These are phyloP conservation scores for Cercophora sp. DNA, from an alignment of 495 filamentous ascomycete genomes.

Conservation along the genomic window DNA sequence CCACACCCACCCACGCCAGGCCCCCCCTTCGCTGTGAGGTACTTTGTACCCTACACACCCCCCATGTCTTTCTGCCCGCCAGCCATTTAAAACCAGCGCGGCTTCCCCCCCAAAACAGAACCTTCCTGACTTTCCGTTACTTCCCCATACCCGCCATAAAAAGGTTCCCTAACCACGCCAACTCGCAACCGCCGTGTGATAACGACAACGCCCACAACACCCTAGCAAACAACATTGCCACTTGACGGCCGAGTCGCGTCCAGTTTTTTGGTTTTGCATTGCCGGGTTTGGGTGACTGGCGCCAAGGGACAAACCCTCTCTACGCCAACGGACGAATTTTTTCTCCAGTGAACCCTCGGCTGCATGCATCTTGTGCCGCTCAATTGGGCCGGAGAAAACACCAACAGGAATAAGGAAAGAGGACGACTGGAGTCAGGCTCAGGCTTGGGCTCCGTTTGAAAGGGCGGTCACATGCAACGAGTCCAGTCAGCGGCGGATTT, in stretches of 20 bases:
- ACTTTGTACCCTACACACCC: constrained; percentile 15
- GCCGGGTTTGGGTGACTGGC: background rate
- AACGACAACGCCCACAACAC: constrained; percentile 10
- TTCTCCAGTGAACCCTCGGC: constrained; percentile 7
- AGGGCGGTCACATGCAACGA: constrained; percentile 66
- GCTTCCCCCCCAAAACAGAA: constrained; percentile 29
- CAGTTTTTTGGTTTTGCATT: too few species aligned
- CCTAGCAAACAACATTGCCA: background rate
- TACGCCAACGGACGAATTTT: background rate
- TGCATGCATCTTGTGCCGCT: constrained; percentile 26
- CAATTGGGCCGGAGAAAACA: constrained; percentile 10
- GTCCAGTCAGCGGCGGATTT: constrained; percentile 70
- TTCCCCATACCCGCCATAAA: constrained; percentile 30
- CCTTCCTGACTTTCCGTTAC: constrained; percentile 24
- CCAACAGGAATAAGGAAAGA: background rate
- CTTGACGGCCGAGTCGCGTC: too few species aligned
- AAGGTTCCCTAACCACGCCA: constrained; percentile 26
- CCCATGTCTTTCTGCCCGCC: constrained; percentile 23
- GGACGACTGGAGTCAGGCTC: constrained; percentile 7
- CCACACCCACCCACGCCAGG: constrained; percentile 12
- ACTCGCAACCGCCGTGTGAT: constrained; percentile 11
- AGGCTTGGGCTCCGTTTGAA: constrained; percentile 5
- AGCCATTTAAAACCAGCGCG: constrained; percentile 37
- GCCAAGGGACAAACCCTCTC: background rate
- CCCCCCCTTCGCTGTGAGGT: constrained; percentile 12